Evolutionary conservation across 805 yeast genomes (phyloP).

Genomic region (Candida khao-thaluensis): DNA sequence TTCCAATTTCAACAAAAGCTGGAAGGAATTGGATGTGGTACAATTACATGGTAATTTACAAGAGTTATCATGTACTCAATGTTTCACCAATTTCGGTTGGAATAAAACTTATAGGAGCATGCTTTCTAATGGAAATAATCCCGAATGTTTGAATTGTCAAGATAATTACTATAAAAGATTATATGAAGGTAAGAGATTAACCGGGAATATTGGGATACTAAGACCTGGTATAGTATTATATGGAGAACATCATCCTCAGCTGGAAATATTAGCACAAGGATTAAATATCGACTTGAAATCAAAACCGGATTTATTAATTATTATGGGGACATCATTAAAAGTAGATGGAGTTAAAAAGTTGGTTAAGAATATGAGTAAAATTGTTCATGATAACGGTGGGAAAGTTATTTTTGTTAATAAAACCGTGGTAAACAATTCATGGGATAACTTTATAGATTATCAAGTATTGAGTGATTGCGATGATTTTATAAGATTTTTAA

Average conservation of each 20-base stretch:
- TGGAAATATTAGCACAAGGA: constrained; percentile 75
- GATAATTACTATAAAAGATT: constrained; percentile 54
- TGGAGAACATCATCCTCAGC: constrained; percentile 90
- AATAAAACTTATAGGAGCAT: constrained; percentile 44
- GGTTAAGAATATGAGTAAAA: constrained; percentile 65
- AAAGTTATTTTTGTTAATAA: constrained; percentile 74
- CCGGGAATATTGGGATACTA: constrained; percentile 69
- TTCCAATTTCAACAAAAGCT: constrained; percentile 34
- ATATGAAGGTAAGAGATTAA: constrained; percentile 68
- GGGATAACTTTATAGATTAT: constrained; percentile 76
- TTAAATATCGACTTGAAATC: constrained; percentile 61
- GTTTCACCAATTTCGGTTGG: constrained; percentile 65
- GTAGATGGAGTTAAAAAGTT: constrained; percentile 86
- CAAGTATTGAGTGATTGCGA: constrained; percentile 83
- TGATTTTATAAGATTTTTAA: constrained; percentile 62
- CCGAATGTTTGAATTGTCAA: constrained; percentile 73
- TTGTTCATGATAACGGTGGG: constrained; percentile 78
- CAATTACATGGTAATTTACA: constrained; percentile 91
- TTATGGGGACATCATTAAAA: constrained; percentile 89
- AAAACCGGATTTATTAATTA: constrained; percentile 76
- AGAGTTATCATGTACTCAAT: constrained; percentile 70
- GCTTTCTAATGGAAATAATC: constrained; percentile 63
- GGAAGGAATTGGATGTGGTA: constrained; percentile 73
- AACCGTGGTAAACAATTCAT: constrained; percentile 55
- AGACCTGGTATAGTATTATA: constrained; percentile 90